Base-by-base conservation (phyloP, 768 basidiomycete species). In the Amanita rubescens region DNA sequence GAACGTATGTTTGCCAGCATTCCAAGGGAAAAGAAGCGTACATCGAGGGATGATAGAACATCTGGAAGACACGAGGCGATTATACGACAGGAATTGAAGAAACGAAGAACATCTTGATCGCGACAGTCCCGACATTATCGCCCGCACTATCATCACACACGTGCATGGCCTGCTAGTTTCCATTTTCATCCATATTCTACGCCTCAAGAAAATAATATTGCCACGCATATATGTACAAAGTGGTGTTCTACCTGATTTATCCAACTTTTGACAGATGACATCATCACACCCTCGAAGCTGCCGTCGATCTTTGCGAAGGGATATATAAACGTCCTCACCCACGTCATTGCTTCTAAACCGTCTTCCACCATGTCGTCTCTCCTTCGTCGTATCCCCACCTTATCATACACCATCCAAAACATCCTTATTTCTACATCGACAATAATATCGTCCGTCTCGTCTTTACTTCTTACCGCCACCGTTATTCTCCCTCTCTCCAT, bases 341-440 rank as follows among this genome's bases (percentile, higher is more conserved):
- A 12, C 4, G 14, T 47, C 32, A 14, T 37, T 20, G 41, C 41
- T 42, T 20, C 17, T 7, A 11, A 9, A 34, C 12, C 19, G 4
- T 5, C 10, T 17, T 15, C 32, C 30, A 34, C 14, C 15, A 49
- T 49, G 47, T 49, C 47, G 6, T 42, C 41, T 49, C 33, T 49
- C 32, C 57, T 57, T 14, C 59, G 61, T 22, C 61, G 58, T 14
- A 62, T 64, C 37, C 65, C 65, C n/a, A n/a, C n/a, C n/a, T n/a
- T n/a, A n/a, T n/a, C n/a, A n/a, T n/a, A n/a, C n/a, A n/a, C n/a
- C n/a, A n/a, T n/a, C n/a, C n/a, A n/a, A n/a, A n/a, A n/a, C n/a
- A n/a, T n/a, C n/a, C n/a, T n/a, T n/a, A n/a, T n/a, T n/a, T n/a
- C 66, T 2, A 34, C 64, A 0, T 58, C 51, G 3, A 55, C 63